Evolutionary conservation across 257 asterid genomes (phyloP), one percentile per base, ranked within the genome.

Genomic region (Leptodermis oblonga): DNA sequence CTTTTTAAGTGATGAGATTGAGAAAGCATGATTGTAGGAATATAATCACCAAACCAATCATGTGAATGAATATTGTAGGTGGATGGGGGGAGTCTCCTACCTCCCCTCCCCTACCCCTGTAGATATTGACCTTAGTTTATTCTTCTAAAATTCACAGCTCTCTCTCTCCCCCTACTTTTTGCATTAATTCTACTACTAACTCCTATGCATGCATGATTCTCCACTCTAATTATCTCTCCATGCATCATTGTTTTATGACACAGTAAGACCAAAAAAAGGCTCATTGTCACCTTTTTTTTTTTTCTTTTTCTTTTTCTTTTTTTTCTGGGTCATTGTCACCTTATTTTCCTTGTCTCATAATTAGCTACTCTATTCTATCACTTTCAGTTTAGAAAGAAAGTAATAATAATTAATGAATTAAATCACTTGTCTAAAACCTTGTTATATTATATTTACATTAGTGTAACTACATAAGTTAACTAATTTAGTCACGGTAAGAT

Each of bases 21-120:
- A 61, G 74, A 17, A 74, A 48, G 22, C 49, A 68, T 74, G 74
- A 67, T 74, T 74, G 59, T 31, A 15, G 70, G 78, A 74, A 74
- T 70, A 49, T 74, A 61, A 74, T 60, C 74, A 58, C 68, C 68
- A 70, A 70, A 49, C 58, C 61, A 70, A 34, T 74, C 78, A 68
- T 74, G 74, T 51, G 74, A 68, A 37, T 55, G 33, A 37, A 30
- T 49, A 33, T n/a, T 56, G 63, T 52, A 36, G 63, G 23, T 51
- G 61, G 71, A 67, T 51, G 71, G 41, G 66, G 66, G 39, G 65
- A 17, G 46, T 33, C 22, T 33, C 7, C 18, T 34, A 4, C 28
- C 51, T 67, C 33, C 33, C 23, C 66, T 60, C 63, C 4, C 23
- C 7, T 26, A 23, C 59, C 14, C 7, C 2, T 11, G 31, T 28